phyloP scores from a whole-genome alignment of 257 asterid species.

The Oldenlandia corymbosa region DNA sequence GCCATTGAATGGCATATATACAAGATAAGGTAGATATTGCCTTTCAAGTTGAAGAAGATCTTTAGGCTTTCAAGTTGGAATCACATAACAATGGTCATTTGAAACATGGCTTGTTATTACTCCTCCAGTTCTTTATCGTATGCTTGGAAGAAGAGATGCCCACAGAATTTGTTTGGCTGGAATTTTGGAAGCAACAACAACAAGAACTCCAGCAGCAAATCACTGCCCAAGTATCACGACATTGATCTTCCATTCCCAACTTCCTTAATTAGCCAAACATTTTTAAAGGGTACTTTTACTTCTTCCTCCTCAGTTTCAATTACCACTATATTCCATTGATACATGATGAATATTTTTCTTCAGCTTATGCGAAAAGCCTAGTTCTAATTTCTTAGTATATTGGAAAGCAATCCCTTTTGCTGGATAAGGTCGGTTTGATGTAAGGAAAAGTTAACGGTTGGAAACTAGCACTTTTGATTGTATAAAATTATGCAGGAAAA shows the following conservation, averaged over 20 bases:
- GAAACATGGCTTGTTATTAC: slow-evolving; percentile 22
- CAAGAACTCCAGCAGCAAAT: slow-evolving; percentile 20
- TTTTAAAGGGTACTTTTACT: slow-evolving; percentile 51
- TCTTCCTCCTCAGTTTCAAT: background rate
- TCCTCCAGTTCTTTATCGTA: slow-evolving; percentile 33
- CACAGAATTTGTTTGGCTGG: slow-evolving; percentile 61
- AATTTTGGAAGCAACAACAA: slow-evolving; percentile 46
- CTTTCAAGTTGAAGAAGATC: background rate
- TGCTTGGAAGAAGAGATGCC: slow-evolving; percentile 28
- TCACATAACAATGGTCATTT: background rate
- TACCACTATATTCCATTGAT: background rate
- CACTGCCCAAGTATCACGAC: slow-evolving; percentile 47
- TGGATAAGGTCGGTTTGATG: slow-evolving; percentile 16
- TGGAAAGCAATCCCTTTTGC: slow-evolving; percentile 10
- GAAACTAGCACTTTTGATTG: too few species aligned
- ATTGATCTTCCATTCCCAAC: slow-evolving; percentile 61
- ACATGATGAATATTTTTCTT: background rate
- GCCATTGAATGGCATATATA: slow-evolving; percentile 3
- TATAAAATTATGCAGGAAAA: background rate
- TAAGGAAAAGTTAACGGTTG: background rate
- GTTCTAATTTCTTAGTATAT: too few species aligned
- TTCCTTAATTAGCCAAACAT: slow-evolving; percentile 57
- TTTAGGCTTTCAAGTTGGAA: background rate
- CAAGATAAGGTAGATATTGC: slow-evolving; percentile 6
- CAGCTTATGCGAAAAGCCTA: background rate